These are phyloP conservation scores for Fusarium sp. DNA, from an alignment of 2,329 filamentous ascomycete genomes.

Conservation along the genomic window DNA sequence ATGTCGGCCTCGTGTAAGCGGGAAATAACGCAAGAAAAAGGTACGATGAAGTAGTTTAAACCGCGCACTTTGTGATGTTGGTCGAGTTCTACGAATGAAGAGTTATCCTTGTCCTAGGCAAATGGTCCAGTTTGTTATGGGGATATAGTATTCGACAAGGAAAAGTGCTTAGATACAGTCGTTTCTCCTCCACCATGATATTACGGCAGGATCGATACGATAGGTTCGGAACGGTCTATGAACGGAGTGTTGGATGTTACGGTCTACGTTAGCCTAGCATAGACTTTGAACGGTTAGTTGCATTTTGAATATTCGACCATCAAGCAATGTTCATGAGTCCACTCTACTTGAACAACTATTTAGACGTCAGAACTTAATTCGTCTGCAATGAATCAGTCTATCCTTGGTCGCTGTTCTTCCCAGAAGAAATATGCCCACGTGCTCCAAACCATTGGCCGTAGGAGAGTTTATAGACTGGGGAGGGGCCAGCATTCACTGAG, in stretches of 20 bases:
- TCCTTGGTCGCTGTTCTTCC: neutral
- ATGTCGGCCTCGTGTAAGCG: conserved; percentile 12
- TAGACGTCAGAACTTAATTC: neutral
- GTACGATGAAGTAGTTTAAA: neutral
- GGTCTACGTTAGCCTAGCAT: neutral
- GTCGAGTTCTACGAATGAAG: neutral
- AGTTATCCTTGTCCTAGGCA: too few relatives aligned
- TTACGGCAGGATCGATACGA: neutral
- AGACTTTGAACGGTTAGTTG: neutral
- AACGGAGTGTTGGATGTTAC: neutral
- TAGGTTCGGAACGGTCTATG: neutral
- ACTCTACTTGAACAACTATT: neutral
- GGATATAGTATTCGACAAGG: too few relatives aligned
- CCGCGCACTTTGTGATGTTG: neutral
- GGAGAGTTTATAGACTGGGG: conserved; percentile 11
- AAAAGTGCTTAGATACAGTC: too few relatives aligned
- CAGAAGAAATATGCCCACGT: conserved; percentile 42
- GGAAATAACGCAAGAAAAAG: neutral
- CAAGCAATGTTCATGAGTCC: neutral
- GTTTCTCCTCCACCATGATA: neutral
- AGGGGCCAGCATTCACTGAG: neutral
- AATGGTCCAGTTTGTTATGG: too few relatives aligned
- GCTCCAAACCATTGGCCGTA: conserved; percentile 43
- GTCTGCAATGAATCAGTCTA: neutral
- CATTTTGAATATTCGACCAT: neutral